A percentile compares a stretch with the other conserved stretches of the same genome.
Conservation (phyloP, 139 green algal species). For the Trebouxia sp. region DNA sequence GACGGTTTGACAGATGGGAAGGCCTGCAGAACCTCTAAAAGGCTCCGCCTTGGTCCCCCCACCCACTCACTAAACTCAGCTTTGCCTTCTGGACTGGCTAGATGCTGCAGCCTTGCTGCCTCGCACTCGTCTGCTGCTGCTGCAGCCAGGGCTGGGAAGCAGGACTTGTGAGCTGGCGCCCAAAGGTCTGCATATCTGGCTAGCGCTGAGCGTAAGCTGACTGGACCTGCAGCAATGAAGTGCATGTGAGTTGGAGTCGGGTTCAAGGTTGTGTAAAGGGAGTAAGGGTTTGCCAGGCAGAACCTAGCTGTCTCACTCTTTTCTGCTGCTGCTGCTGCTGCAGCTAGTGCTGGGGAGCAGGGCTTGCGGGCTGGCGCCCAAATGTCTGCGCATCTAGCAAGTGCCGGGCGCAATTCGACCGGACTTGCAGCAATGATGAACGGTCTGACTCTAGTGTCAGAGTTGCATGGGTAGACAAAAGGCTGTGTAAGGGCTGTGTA, state of each 20-base stretch:
- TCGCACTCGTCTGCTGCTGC: constrained; percentile 50
- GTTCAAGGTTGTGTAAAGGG: no score
- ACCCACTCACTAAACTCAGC: constrained; percentile 70
- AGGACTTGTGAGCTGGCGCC: constrained; percentile 69
- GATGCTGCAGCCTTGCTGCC: constrained; percentile 54
- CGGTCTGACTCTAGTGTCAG: no score
- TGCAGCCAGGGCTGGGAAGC: constrained; percentile 73
- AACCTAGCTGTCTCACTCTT: no score
- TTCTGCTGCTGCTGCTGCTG: not conserved
- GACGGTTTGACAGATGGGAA: constrained; percentile 80
- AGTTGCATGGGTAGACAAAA: no score
- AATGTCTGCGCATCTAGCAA: constrained; percentile 84
- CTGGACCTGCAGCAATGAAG: constrained; percentile 39
- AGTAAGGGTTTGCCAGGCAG: no score
- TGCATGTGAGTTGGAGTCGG: no score
- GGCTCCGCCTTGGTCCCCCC: constrained; percentile 40
- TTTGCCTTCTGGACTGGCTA: constrained; percentile 70
- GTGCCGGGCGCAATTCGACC: constrained; percentile 62
- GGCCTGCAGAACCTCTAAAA: constrained; percentile 83
- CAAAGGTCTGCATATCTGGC: constrained; percentile 82
- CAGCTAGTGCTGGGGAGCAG: constrained; percentile 46
- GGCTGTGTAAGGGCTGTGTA: no score
- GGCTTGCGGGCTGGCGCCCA: constrained; percentile 72
- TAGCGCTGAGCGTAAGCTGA: constrained; percentile 72
- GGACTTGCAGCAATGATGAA: constrained; percentile 38